Evolutionary conservation across 768 basidiomycete species (phyloP), one percentile per base, ranked within the genome.

Genomic region (Phanerochaete sordida): DNA sequence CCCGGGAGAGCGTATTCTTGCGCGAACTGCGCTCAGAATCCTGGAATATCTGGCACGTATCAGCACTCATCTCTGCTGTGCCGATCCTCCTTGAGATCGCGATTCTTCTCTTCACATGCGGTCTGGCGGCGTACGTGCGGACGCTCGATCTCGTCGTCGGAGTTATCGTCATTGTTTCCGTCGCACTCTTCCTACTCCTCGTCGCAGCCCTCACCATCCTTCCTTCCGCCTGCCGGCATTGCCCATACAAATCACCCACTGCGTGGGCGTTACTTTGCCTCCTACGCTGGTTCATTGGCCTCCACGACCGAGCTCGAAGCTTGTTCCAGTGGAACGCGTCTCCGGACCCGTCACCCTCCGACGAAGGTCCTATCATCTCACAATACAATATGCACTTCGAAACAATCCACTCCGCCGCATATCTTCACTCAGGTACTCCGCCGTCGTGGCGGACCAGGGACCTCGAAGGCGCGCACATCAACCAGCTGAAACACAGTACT

Each of bases 171-270:
- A 44, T 37, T 13, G 28, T 44, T n/a, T 27, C n/a, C 21, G 16
- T 28, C 3, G 39, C n/a, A 6, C 19, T 45, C 2, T 33, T 56
- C 24, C 55, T 56, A 26, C 7, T 46, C n/a, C 9, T 39, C 19
- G n/a, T 44, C 21, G 13, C 39, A 15, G 30, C 39, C 4, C 16
- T 56, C 21, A 56, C 55, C 1, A 1, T 45, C 15, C 55, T 56
- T 1, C 55, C 55, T 8, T 23, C 55, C 2, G 16, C 44, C 24
- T 43, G 16, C 55, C 24, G 28, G 15, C 55, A 35, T 12, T 56
- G 55, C 23, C 55, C 55, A 5, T 56, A 56, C 16, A 43, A 44
- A 26, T 56, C 55, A 21, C 55, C 55, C 19, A 56, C 55, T 26
- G 55, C 39, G 5, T 56, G 55, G 55, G 55, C 55, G 2, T n/a